These are phyloP conservation scores for Fusarium compactum DNA, from an alignment of 2,329 filamentous ascomycete species.

Conservation along the genomic window DNA sequence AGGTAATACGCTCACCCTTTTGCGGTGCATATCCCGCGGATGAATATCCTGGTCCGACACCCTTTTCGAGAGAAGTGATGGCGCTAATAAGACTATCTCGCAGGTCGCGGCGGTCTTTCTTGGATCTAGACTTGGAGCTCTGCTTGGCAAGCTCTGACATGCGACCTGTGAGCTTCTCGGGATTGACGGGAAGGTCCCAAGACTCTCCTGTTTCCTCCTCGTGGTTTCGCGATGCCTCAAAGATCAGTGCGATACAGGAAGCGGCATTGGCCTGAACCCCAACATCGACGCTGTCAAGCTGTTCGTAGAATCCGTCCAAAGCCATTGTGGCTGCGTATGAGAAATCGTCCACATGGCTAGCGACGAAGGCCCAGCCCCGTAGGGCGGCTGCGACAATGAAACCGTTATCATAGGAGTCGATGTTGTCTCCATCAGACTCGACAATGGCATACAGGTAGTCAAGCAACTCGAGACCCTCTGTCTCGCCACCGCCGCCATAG, in stretches of 20 bases:
- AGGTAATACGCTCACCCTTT: slow-evolving; percentile 58
- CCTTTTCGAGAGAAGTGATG: slow-evolving; percentile 65
- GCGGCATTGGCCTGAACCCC: slow-evolving; percentile 82
- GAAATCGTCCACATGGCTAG: slow-evolving; percentile 80
- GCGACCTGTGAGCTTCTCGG: slow-evolving; percentile 60
- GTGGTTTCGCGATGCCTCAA: slow-evolving; percentile 73
- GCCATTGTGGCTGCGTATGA: slow-evolving; percentile 77
- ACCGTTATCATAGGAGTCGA: slow-evolving; percentile 78
- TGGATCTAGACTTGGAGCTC: slow-evolving; percentile 63
- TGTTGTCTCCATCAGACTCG: slow-evolving; percentile 79
- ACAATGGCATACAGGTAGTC: slow-evolving; percentile 81
- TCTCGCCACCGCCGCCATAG: slow-evolving; percentile 78
- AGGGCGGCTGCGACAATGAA: slow-evolving; percentile 80
- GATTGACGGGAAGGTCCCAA: slow-evolving; percentile 64
- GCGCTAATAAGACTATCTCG: slow-evolving; percentile 64
- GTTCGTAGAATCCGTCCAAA: slow-evolving; percentile 85
- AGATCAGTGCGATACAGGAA: slow-evolving; percentile 84
- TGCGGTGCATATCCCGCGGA: slow-evolving; percentile 58
- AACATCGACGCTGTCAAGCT: slow-evolving; percentile 80
- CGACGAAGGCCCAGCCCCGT: slow-evolving; percentile 83
- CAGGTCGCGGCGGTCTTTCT: slow-evolving; percentile 61
- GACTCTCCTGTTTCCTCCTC: slow-evolving; percentile 63
- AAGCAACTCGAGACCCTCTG: slow-evolving; percentile 78
- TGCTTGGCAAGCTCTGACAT: slow-evolving; percentile 62
- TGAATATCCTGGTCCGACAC: slow-evolving; percentile 67